Conservation (phyloP, 2,329 filamentous ascomycete genomes). For the Fusarium phyllophilum region DNA sequence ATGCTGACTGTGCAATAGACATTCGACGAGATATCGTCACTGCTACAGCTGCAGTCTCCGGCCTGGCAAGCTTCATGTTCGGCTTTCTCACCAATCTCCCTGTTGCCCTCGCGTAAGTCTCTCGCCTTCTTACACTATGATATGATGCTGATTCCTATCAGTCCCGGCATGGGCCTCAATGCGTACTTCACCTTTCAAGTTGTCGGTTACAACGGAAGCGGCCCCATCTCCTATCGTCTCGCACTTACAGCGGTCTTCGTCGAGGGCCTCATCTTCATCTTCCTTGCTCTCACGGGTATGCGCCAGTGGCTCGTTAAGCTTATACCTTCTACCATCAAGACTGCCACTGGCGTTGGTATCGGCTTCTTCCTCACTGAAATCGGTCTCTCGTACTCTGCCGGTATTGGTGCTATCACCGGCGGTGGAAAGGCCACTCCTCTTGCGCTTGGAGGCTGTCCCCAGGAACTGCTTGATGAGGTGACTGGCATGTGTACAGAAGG, state of each 20-base stretch:
- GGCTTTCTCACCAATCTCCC: constrained; percentile 85
- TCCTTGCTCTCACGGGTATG: constrained; percentile 73
- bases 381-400: constrained; percentile 79
- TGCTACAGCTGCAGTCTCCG: constrained; percentile 82
- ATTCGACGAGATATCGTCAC: constrained; percentile 83
- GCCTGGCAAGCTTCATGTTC: constrained; percentile 79
- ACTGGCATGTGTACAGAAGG: constrained; percentile 64
- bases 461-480: constrained; percentile 59
- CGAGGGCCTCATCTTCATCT: constrained; percentile 72
- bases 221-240: constrained; percentile 66
- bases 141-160: constrained; percentile 46
- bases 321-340: constrained; percentile 73
- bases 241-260: constrained; percentile 73
- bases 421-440: constrained; percentile 73
- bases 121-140: not conserved
- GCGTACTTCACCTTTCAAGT: constrained; percentile 76
- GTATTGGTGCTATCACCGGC: constrained; percentile 85
- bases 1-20: constrained; percentile 45
- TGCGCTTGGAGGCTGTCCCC: constrained; percentile 78
- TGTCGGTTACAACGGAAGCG: constrained; percentile 68
- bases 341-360: constrained; percentile 72
- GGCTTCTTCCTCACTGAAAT: constrained; percentile 72
- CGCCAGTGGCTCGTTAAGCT: constrained; percentile 77
- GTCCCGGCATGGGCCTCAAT: constrained; percentile 74
- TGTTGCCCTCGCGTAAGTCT: constrained; percentile 51